Evolutionary conservation across 2,329 filamentous ascomycete species (phyloP).

Genomic region (Arachnopeziza araneosa): DNA sequence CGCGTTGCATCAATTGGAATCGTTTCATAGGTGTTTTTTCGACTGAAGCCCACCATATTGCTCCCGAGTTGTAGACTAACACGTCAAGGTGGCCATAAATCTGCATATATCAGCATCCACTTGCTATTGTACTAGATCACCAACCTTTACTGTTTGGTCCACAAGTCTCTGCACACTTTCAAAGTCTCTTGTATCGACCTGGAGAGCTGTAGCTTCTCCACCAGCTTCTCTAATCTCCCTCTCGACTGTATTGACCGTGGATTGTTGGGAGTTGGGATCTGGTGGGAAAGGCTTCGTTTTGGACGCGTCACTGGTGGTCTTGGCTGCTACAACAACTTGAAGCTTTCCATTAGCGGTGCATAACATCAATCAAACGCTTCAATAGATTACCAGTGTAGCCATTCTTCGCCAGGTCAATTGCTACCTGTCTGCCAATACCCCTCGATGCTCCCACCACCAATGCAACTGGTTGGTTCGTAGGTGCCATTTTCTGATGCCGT

Average conservation of each 20-base stretch:
- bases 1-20: constrained; percentile 72
- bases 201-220: constrained; percentile 58
- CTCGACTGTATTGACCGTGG: constrained; percentile 75
- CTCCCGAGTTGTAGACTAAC: constrained; percentile 76
- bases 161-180: constrained; percentile 57
- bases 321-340: constrained; percentile 61
- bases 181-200: constrained; percentile 65
- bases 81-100: constrained; percentile 13
- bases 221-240: constrained; percentile 65
- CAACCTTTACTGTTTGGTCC: constrained; percentile 45
- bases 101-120: background rate
- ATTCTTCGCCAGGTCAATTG: constrained; percentile 66
- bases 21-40: constrained; percentile 67
- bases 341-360: background rate
- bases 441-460: constrained; percentile 71
- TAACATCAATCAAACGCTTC: background rate
- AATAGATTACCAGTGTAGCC: constrained; percentile 57
- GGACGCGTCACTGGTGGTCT: constrained; percentile 61
- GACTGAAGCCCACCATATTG: constrained; percentile 78
- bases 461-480: constrained; percentile 46
- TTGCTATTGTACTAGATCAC: background rate
- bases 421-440: constrained; percentile 72
- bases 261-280: constrained; percentile 66
- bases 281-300: constrained; percentile 59
- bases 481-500: constrained; percentile 10